These are phyloP conservation scores for Cicer judaicum DNA, from an alignment of 306 rosid genomes.

Conservation along the genomic window DNA sequence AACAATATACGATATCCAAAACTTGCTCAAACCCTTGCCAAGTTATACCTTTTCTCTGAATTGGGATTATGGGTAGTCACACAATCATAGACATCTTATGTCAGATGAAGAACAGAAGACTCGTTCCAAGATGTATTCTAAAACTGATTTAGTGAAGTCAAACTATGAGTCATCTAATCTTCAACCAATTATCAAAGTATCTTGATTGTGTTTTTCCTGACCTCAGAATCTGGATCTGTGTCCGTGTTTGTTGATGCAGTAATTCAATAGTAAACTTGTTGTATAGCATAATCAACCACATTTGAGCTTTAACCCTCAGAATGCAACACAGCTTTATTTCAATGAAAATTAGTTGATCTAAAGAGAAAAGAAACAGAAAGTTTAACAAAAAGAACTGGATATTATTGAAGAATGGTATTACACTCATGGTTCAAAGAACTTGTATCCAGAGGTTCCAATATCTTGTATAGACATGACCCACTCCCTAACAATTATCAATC, in stretches of 20 bases:
- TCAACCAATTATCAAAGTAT: not conserved
- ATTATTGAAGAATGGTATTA: conserved; percentile 43
- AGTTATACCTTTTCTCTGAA: not conserved
- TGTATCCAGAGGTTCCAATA: conserved; percentile 51
- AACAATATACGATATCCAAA: not conserved
- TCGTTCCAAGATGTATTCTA: not conserved
- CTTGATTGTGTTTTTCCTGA: not conserved
- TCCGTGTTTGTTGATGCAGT: not conserved
- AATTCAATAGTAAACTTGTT: conserved; percentile 40
- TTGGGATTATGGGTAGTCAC: not conserved
- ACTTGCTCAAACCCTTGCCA: not conserved
- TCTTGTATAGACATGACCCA: conserved; percentile 52
- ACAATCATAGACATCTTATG: not conserved
- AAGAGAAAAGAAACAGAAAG: not conserved
- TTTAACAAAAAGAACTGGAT: conserved; percentile 34
- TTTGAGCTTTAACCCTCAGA: conserved; percentile 37
- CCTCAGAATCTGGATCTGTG: not conserved
- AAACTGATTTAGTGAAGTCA: not conserved
- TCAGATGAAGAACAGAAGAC: not conserved
- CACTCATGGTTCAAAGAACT: conserved; percentile 48
- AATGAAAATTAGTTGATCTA: conserved; percentile 30
- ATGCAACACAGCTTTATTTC: conserved; percentile 38
- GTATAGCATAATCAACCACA: not conserved
- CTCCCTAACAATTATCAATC: conserved; percentile 53
- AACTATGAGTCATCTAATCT: not conserved